These are phyloP conservation scores for Lactarius deliciosus DNA, from an alignment of 768 basidiomycete genomes.

Conservation along the genomic window DNA sequence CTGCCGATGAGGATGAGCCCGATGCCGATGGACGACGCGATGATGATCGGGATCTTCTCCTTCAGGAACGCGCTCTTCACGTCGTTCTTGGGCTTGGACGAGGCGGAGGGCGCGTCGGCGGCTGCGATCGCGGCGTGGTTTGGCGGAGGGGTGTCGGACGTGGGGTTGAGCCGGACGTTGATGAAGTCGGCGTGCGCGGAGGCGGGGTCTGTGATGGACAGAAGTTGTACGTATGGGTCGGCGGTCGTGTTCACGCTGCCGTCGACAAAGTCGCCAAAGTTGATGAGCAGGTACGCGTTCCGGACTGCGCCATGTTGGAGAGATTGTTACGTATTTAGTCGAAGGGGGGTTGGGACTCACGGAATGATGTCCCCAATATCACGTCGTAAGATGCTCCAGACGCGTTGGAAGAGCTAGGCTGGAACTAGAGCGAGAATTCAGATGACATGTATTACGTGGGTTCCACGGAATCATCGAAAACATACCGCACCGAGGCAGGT, in stretches of 20 bases:
- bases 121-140: background rate
- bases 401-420: conserved; percentile 33
- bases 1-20: conserved; percentile 3
- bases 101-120: background rate
- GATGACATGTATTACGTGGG: background rate
- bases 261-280: conserved; percentile 38
- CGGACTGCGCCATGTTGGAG: conserved; percentile 33
- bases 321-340: background rate
- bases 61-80: background rate
- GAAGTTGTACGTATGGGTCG: conserved; percentile 68
- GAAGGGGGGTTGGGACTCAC: conserved; percentile 30
- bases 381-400: conserved; percentile 33
- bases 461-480: background rate
- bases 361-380: conserved; percentile 41
- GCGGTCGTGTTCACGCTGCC: conserved; percentile 39
- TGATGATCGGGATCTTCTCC: conserved; percentile 14
- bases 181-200: conserved; percentile 66
- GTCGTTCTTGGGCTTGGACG: background rate
- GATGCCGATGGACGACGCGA: background rate
- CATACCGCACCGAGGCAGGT: conserved; percentile 37
- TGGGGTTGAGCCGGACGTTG: conserved; percentile 48
- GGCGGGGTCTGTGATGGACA: conserved; percentile 53
- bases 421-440: conserved; percentile 33
- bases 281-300: conserved; percentile 40
- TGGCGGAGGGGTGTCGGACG: background rate